Evolutionary conservation across 2,329 filamentous ascomycete species (phyloP).

Genomic region (Neobulgaria alba): DNA sequence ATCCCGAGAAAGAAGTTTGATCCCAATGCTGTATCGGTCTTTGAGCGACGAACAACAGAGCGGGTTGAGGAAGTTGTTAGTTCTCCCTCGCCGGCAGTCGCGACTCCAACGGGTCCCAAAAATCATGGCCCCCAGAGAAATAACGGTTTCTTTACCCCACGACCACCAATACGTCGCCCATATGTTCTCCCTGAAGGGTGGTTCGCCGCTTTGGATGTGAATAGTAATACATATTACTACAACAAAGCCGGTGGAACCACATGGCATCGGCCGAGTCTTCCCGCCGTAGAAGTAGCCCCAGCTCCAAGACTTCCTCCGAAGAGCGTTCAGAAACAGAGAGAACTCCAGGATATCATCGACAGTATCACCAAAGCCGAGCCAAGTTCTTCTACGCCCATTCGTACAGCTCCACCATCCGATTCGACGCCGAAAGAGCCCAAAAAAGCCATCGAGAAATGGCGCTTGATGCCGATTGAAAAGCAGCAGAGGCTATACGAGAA

Average conservation of each 20-base stretch:
- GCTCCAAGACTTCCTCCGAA: conserved; percentile 46
- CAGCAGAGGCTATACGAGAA: conserved; percentile 94
- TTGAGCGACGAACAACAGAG: conserved; percentile 53
- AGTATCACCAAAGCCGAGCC: conserved; percentile 60
- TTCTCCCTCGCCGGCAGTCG: conserved; percentile 13
- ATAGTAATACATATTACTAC: conserved; percentile 79
- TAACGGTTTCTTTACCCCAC: conserved; percentile 40
- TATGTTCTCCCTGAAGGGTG: conserved; percentile 70
- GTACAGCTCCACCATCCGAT: conserved; percentile 50
- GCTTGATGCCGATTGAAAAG: conserved; percentile 64
- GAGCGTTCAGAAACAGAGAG: conserved; percentile 48
- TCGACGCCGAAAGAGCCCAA: conserved; percentile 36
- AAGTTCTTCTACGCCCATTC: conserved; percentile 41
- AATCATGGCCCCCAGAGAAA: conserved; percentile 44
- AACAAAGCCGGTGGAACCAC: conserved; percentile 68
- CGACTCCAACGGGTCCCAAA: conserved; percentile 41
- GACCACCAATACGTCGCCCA: conserved; percentile 49
- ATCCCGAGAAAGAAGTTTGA: conserved; percentile 87
- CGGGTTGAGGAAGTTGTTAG: conserved; percentile 45
- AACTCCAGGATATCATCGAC: conserved; percentile 77
- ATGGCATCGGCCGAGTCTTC: conserved; percentile 68
- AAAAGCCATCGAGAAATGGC: conserved; percentile 61
- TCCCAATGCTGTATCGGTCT: conserved; percentile 48
- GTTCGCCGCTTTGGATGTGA: conserved; percentile 65
- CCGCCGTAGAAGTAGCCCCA: conserved; percentile 49